Percentiles rank a stretch among this genome's conserved stretches.
Conservation (phyloP, 2,329 filamentous ascomycete genomes). For the Nothophaeocryptopus gaeumannii region DNA sequence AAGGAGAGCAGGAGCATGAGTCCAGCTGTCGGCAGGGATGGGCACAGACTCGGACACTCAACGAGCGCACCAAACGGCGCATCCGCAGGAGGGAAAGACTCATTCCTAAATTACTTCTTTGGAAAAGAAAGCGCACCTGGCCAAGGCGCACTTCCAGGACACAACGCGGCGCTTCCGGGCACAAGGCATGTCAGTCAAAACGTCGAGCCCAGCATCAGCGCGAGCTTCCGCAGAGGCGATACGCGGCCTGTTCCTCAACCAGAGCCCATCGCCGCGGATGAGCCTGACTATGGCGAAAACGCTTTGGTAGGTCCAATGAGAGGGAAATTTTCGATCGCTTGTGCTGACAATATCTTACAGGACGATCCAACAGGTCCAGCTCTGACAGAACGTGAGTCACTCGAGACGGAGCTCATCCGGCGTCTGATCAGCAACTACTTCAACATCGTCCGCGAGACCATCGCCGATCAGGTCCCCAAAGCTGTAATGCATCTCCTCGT, state of each 20-base stretch:
- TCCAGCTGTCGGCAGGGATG: conserved; percentile 63
- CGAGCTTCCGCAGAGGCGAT: conserved; percentile 73
- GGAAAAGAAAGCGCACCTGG: conserved; percentile 75
- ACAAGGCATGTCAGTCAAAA: conserved; percentile 73
- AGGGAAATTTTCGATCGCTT: background rate
- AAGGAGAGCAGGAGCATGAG: conserved; percentile 76
- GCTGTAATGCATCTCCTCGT: conserved; percentile 98
- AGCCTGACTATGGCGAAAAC: conserved; percentile 41
- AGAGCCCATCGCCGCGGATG: conserved; percentile 50
- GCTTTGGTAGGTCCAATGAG: conserved; percentile 26
- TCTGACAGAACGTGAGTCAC: conserved; percentile 89
- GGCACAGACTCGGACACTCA: conserved; percentile 31
- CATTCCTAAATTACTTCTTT: conserved; percentile 98
- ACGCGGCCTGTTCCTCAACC: conserved; percentile 44
- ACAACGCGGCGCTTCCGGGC: conserved; percentile 41
- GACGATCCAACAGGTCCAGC: conserved; percentile 55
- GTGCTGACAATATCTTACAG: conserved; percentile 10
- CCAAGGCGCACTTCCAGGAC: conserved; percentile 33
- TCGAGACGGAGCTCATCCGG: conserved; percentile 96
- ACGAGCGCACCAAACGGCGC: conserved; percentile 33
- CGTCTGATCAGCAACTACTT: conserved; percentile 98
- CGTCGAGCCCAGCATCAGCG: conserved; percentile 75
- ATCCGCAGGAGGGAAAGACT: conserved; percentile 69
- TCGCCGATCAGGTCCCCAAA: conserved; percentile 97
- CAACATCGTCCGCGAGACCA: conserved; percentile 98